Evolutionary conservation across 345 rosid species (phyloP), one percentile per base, ranked within the genome.

Genomic region (Syzygium oleosum): DNA sequence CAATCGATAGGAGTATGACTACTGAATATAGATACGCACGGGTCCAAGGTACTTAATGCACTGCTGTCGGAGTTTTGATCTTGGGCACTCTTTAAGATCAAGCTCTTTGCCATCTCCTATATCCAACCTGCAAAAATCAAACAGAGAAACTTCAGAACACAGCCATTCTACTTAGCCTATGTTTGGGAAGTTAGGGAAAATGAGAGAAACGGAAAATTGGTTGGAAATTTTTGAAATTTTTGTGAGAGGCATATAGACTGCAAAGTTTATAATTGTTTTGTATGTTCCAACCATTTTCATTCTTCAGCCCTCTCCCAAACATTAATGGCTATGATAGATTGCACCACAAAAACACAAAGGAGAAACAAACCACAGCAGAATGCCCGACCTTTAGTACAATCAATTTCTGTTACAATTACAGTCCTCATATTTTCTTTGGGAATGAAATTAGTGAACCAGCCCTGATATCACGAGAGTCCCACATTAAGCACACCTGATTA

Each of bases 31-130:
- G 83, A 43, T 51, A 92, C 99, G 79, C 93, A 97, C 99, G 53
- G 99, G 99, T 87, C 99, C 99, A 25, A 97, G 94, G 91, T 97
- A 97, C 93, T 90, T 95, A 19, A 97, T 96, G 91, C 98, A 92
- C 77, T 97, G 98, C 65, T 94, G 93, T 79, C 89, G 95, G 88
- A 97, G 98, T 88, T 93, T 92, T 17, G 93, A 92, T 87, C 94
- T 94, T 43, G 96, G 89, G 88, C 98, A 95, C 51, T 92, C 93
- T 59, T 91, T 89, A 84, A 95, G 96, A 84, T 95, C 95, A 83
- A 95, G 87, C 51, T 94, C 96, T 91, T 94, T 96, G 43, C 99
- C 99, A 89, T 93, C 94, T 87, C 99, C 99, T 61, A 95, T 27
- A 88, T 97, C 99, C 93, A 97, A 91, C 99, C 99, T 97, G 91